Evolutionary conservation across 1,284 basidiomycete species (phyloP).

Genomic region (Moesziomyces globuligerus): DNA sequence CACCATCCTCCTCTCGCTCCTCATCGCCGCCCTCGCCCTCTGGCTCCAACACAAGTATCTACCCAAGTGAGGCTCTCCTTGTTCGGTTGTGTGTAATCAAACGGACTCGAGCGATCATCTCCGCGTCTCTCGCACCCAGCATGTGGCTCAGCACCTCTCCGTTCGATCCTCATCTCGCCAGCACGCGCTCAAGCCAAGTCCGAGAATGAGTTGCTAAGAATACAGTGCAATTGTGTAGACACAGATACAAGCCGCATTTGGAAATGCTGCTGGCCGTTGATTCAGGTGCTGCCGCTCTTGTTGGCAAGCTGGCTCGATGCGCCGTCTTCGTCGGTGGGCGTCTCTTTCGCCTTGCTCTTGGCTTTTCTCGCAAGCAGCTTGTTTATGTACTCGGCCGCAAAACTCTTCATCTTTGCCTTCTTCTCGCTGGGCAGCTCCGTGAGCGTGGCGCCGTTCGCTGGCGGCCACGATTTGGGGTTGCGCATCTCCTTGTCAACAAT

Average conservation of each 20-base stretch:
- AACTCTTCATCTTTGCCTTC: conserved; percentile 87
- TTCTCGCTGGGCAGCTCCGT: conserved; percentile 81
- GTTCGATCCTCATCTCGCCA: no score
- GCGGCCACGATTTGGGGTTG: conserved; percentile 69
- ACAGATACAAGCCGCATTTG: conserved; percentile 1
- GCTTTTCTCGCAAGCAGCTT: conserved; percentile 56
- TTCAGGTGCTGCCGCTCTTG: conserved; percentile 8
- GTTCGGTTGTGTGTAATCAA: neutral
- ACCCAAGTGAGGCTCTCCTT: conserved; percentile 1
- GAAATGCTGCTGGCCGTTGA: neutral
- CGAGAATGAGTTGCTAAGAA: conserved; percentile 6
- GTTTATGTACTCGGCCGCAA: conserved; percentile 80
- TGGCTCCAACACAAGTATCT: conserved; percentile 39
- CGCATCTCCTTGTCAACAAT: conserved; percentile 95
- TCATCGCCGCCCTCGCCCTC: conserved; percentile 31
- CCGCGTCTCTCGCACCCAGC: no score
- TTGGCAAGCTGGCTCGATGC: conserved; percentile 3
- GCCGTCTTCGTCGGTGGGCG: conserved; percentile 4
- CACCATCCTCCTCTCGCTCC: conserved; percentile 43
- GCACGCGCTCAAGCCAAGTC: no score
- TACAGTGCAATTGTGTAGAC: conserved; percentile 10
- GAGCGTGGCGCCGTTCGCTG: conserved; percentile 68
- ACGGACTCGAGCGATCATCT: no score
- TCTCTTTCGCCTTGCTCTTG: conserved; percentile 10
- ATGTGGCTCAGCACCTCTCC: no score